Percentiles rank a stretch among this genome's conserved stretches.
These are phyloP conservation scores for Kuraishia hungarica DNA, from an alignment of 805 yeast genomes.

Conservation along the genomic window DNA sequence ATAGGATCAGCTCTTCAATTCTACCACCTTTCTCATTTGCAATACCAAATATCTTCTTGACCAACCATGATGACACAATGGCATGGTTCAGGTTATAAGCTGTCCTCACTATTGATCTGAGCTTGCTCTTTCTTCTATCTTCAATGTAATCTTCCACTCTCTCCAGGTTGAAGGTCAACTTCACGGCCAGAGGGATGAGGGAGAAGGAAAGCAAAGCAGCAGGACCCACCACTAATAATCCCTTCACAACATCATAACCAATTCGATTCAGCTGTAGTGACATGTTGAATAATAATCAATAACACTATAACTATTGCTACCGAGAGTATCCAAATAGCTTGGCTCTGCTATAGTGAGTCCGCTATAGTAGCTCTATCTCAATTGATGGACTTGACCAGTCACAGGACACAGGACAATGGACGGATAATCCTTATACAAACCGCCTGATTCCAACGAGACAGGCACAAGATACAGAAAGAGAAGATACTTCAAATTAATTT, in stretches of 20 bases:
- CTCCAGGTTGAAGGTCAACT: not conserved
- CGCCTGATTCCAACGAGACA: too few species aligned
- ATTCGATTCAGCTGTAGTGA: not conserved
- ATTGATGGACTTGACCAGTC: too few species aligned
- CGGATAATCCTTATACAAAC: too few species aligned
- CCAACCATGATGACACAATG: not conserved
- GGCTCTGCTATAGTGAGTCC: too few species aligned
- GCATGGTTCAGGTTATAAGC: not conserved
- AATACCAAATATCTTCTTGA: not conserved
- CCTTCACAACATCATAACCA: not conserved
- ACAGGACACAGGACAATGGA: too few species aligned
- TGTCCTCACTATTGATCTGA: not conserved
- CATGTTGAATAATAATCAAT: not conserved
- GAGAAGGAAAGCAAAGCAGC: not conserved
- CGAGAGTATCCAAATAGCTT: not conserved
- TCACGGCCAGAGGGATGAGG: not conserved
- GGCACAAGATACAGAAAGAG: too few species aligned
- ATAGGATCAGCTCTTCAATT: slow-evolving; percentile 7
- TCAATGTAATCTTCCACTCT: not conserved
- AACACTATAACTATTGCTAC: not conserved
- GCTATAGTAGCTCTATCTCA: too few species aligned
- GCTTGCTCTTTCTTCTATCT: not conserved
- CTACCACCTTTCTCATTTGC: slow-evolving; percentile 1
- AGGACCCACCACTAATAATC: not conserved
- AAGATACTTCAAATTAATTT: too few species aligned